Base-by-base conservation (phyloP, 2,329 filamentous ascomycete species). In the Cladophialophora exuberans region DNA sequence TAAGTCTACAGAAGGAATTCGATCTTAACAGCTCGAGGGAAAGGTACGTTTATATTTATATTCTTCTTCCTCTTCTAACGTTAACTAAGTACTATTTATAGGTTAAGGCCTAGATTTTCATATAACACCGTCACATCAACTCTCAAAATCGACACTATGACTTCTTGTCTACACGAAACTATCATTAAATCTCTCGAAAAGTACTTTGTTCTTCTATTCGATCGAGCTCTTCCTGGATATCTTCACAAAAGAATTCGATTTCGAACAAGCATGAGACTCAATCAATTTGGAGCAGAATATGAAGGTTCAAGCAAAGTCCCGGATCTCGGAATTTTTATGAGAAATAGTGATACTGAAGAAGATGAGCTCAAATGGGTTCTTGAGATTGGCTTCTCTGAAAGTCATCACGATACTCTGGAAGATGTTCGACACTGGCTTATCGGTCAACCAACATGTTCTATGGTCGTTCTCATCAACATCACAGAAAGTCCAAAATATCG, bases 351-450 rank as follows among this genome's bases (percentile, higher is more conserved):
- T 13, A 22, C 20, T 48, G 17, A 7, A 25, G 5, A 17, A 35
- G 15, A 36, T 23, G 44, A 35, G 17, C 44, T 48, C 9, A 38
- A 36, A 48, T 48, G 44, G 44, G 17, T 20, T 36, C 44, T 38
- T 38, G 44, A 48, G 30, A 23, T 48, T 48, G 44, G 44, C 30
- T 23, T 48, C 26, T 48, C 44, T 48, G n/a, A 38, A 48, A 22
- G n/a, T 23, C 36, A 48, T 35, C 3, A 7, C 44, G 18, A 38
- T 35, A 13, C 36, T 48, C 44, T 13, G n/a, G 44, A 35, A 23
- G 44, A 48, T 20, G 0, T 25, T 48, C 44, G 30, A 48, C 13
- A 3, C 30, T 48, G 44, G 44, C 44, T 48, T 25, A 15, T 38
- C 30, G 44, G 30, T 48, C 30, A 38, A 23, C 39, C 39, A 2